Evolutionary conservation across 2,329 filamentous ascomycete genomes (phyloP).

Genomic region (Alternaria sp.): DNA sequence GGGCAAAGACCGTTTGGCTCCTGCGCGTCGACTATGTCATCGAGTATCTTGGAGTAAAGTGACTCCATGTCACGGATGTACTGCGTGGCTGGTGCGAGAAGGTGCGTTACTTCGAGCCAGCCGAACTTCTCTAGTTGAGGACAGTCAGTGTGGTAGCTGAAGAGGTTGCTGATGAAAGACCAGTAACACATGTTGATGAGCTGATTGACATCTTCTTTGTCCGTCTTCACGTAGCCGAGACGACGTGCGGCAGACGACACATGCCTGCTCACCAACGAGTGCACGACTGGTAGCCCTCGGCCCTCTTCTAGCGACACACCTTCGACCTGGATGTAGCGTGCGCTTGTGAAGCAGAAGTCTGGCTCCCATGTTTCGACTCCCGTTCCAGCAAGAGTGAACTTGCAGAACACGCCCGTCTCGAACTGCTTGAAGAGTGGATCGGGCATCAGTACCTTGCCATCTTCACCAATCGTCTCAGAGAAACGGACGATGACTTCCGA

Average conservation of each 20-base stretch:
- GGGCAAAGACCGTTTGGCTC: constrained; percentile 54
- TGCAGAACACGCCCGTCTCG: constrained; percentile 50
- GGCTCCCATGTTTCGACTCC: constrained; percentile 47
- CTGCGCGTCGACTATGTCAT: constrained; percentile 56
- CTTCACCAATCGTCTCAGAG: constrained; percentile 37
- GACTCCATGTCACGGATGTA: constrained; percentile 53
- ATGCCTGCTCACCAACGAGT: constrained; percentile 46
- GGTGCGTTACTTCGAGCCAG: constrained; percentile 57
- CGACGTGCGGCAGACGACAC: constrained; percentile 49
- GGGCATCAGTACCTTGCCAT: constrained; percentile 50
- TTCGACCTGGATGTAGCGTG: constrained; percentile 52
- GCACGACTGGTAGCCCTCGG: constrained; percentile 39
- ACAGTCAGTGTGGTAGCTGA: constrained; percentile 54
- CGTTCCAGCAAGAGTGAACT: constrained; percentile 42
- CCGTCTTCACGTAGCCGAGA: constrained; percentile 49
- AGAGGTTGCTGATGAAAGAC: constrained; percentile 48
- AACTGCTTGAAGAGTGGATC: constrained; percentile 50
- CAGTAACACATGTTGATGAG: constrained; percentile 55
- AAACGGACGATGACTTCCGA: constrained; percentile 41
- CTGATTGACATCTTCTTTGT: constrained; percentile 52
- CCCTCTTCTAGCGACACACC: constrained; percentile 39
- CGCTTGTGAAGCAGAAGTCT: constrained; percentile 53
- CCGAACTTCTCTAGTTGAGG: constrained; percentile 53
- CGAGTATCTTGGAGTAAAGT: constrained; percentile 55
- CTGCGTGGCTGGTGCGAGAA: constrained; percentile 49